phyloP scores from a whole-genome alignment of 306 rosid genomes.

The Begonia masoniana region DNA sequence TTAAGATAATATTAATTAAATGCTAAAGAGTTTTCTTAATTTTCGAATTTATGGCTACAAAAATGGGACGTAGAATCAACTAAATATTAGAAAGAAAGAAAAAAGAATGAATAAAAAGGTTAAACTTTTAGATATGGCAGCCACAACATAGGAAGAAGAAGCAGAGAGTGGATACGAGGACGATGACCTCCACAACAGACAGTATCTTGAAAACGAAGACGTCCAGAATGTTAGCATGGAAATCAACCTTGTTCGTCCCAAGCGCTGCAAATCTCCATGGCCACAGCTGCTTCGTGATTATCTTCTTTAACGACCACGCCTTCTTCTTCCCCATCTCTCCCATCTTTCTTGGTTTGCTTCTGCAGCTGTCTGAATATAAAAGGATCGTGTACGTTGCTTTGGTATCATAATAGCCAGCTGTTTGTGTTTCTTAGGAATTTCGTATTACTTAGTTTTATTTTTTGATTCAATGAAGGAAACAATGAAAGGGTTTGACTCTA shows the following conservation, averaged over 20 bases:
- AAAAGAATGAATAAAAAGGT: background rate
- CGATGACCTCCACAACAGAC: conserved; percentile 35
- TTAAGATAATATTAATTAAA: too few species aligned
- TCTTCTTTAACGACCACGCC: conserved; percentile 36
- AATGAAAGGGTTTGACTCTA: too few species aligned
- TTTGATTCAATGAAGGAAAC: too few species aligned
- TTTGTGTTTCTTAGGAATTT: too few species aligned
- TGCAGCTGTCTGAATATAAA: too few species aligned
- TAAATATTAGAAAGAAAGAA: background rate
- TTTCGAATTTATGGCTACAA: too few species aligned
- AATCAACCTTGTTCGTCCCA: conserved; percentile 23
- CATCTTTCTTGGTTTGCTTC: too few species aligned
- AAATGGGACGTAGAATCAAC: too few species aligned
- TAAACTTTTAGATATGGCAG: conserved; percentile 21
- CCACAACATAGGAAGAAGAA: conserved; percentile 61
- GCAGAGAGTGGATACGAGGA: conserved; percentile 47
- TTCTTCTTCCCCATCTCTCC: background rate
- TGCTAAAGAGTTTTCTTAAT: too few species aligned
- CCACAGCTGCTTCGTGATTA: conserved; percentile 24
- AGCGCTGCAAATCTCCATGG: conserved; percentile 28
- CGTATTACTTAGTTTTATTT: too few species aligned
- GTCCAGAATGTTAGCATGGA: conserved; percentile 32
- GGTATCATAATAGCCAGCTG: too few species aligned
- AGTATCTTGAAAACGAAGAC: conserved; percentile 33
- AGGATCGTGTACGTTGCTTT: too few species aligned